A percentile compares a stretch with the other conserved stretches of the same genome.
These are phyloP conservation scores for Suhomyces ambrosiae DNA, from an alignment of 1,139 yeast genomes.

Conservation along the genomic window DNA sequence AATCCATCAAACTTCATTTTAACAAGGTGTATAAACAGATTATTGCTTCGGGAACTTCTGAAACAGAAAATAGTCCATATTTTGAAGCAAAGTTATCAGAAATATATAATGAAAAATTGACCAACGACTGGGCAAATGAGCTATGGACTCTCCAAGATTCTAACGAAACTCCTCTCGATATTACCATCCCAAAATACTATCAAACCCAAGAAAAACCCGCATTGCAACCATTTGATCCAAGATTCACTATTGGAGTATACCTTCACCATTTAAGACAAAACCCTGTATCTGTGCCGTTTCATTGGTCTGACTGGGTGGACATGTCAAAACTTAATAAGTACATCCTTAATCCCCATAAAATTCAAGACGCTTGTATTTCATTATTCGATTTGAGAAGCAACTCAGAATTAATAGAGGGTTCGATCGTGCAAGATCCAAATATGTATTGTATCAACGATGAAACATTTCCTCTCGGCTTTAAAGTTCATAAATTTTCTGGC, in stretches of 20 bases:
- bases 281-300: conserved; percentile 32
- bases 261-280: conserved; percentile 13
- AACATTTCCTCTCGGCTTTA: conserved; percentile 28
- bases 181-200: conserved; percentile 11
- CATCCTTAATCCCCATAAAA: conserved; percentile 20
- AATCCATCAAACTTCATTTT: conserved; percentile 6
- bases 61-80: conserved; percentile 9
- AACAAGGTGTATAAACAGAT: conserved; percentile 2
- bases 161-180: conserved; percentile 6
- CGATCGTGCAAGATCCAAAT: background rate
- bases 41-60: conserved; percentile 3
- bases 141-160: conserved; percentile 31
- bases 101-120: conserved; percentile 3
- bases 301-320: conserved; percentile 50
- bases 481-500: conserved; percentile 29
- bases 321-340: conserved; percentile 30
- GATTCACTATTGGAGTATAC: conserved; percentile 25
- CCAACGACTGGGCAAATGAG: conserved; percentile 23
- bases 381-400: conserved; percentile 24
- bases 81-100: conserved; percentile 9
- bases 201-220: conserved; percentile 13
- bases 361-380: conserved; percentile 20
- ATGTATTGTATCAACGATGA: conserved; percentile 7
- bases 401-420: conserved; percentile 4
- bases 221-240: conserved; percentile 26